Evolutionary conservation across 441 rosid genomes (phyloP).

Genomic region (Adansonia madagascariensis): DNA sequence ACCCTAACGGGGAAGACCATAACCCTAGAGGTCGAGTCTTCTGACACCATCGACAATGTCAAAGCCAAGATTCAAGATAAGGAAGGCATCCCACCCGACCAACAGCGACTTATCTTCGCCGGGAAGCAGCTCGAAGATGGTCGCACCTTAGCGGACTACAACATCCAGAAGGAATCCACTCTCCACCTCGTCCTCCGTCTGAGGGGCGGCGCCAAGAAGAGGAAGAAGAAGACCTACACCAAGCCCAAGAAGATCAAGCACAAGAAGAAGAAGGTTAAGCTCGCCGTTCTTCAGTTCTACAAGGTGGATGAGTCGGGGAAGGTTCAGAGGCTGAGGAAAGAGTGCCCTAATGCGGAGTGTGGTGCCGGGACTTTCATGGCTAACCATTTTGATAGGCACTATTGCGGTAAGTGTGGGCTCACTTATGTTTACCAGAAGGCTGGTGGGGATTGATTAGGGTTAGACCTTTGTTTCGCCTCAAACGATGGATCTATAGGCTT

Average conservation of each 20-base stretch:
- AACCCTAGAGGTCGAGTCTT: conserved; percentile 82
- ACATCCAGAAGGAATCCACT: conserved; percentile 88
- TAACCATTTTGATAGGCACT: conserved; percentile 80
- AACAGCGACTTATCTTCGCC: conserved; percentile 84
- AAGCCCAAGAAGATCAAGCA: conserved; percentile 93
- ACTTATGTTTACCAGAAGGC: conserved; percentile 81
- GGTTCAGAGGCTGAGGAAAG: conserved; percentile 80
- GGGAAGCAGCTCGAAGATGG: conserved; percentile 93
- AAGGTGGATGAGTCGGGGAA: conserved; percentile 77
- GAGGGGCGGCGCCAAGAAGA: conserved; percentile 89
- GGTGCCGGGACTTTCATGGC: conserved; percentile 94
- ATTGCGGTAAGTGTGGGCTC: conserved; percentile 90
- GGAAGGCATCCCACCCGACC: conserved; percentile 84
- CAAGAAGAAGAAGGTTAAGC: conserved; percentile 92
- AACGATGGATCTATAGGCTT: neutral
- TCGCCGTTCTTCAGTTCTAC: conserved; percentile 81
- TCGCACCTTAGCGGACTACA: conserved; percentile 84
- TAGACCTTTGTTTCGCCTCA: neutral
- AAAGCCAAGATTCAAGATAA: conserved; percentile 91
- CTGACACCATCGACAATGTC: conserved; percentile 89
- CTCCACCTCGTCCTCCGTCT: conserved; percentile 83
- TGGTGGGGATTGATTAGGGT: conserved; percentile 52
- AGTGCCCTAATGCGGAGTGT: conserved; percentile 80
- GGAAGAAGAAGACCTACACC: conserved; percentile 96
- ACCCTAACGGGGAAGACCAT: conserved; percentile 91